Evolutionary conservation across 2,329 filamentous ascomycete genomes (phyloP), one percentile per base, ranked within the genome.

Genomic region (Trichoderma sp.): DNA sequence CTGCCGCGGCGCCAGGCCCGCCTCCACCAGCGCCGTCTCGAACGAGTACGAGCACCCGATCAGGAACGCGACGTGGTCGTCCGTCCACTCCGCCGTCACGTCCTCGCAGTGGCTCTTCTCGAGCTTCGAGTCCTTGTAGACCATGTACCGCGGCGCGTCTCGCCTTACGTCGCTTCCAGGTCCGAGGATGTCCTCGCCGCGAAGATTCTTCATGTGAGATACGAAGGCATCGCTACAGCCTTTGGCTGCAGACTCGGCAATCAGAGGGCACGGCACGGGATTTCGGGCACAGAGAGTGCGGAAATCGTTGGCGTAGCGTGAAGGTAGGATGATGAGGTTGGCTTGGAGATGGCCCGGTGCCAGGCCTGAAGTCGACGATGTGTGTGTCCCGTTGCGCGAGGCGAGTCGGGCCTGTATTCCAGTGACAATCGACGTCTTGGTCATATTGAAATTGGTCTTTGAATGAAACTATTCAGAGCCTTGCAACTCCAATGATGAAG

Each of bases 1-100:
- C 69, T 90, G 85, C 2, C 80, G 78, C 1, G 86, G 82, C 7
- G 77, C 69, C 6, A 90, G 74, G 0, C 82, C 83, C 0, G 82
- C 82, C 0, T 71, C 73, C 0, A 74, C 71, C 24, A 90, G 79
- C 3, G 85, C 86, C 3, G 79, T 75, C 72, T 89, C 87, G 71
- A 90, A 90, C 69, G 81, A 85, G 77, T 83, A 89, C 0, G 82
- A 86, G 71, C 87, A 90, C 9, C 86, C 87, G 67, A 90, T 83
- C 51, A 89, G 72, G 70, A 88, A 90, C 0, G 80, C 87, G 26
- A 87, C 82, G 68, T 90, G 85, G 68, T 87, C 81, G 5, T 77
- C 71, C 0, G 79, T 81, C 87, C 87, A 90, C 47, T 85, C 73
- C 2, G 74, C 70, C 1, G 74, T 69, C 17, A 90, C 77, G 70